Conservation (phyloP, 2,329 filamentous ascomycete genomes). For the Parafenestella ontariensis region DNA sequence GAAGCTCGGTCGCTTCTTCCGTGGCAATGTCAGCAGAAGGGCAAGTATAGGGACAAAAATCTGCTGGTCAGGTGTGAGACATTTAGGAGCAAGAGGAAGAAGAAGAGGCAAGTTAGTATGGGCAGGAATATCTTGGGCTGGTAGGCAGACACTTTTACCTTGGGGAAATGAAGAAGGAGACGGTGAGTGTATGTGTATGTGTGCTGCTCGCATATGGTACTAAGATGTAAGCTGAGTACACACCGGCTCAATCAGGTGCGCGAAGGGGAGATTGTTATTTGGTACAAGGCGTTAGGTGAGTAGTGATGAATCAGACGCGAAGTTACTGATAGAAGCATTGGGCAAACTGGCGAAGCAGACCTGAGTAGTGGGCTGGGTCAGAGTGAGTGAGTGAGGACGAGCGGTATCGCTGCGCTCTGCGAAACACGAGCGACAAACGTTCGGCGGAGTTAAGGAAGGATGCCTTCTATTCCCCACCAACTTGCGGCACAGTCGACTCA, state of each 20-base stretch:
- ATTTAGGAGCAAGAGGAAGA: neutral
- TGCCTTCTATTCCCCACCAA: neutral
- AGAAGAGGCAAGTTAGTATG: too few species aligned
- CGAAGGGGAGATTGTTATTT: neutral
- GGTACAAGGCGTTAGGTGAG: neutral
- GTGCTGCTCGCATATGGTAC: neutral
- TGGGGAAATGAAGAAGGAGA: neutral
- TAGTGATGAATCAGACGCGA: neutral
- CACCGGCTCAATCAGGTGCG: neutral
- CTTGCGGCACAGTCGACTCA: neutral
- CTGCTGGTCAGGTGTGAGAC: neutral
- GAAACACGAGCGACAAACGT: neutral
- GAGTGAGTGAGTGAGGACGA: neutral
- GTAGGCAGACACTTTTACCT: neutral
- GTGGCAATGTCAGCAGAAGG: neutral
- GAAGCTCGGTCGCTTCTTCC: neutral
- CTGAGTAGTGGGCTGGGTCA: neutral
- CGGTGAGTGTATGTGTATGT: too few species aligned
- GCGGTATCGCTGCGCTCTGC: neutral
- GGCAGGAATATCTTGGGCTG: neutral
- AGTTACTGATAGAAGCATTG: neutral
- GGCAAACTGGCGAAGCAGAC: neutral
- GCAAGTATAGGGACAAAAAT: neutral
- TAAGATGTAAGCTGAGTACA: conserved; percentile 1
- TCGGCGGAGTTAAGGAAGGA: neutral